Evolutionary conservation across 352 stramenopile genomes (phyloP).

Genomic region (Pythium myriotylum): DNA sequence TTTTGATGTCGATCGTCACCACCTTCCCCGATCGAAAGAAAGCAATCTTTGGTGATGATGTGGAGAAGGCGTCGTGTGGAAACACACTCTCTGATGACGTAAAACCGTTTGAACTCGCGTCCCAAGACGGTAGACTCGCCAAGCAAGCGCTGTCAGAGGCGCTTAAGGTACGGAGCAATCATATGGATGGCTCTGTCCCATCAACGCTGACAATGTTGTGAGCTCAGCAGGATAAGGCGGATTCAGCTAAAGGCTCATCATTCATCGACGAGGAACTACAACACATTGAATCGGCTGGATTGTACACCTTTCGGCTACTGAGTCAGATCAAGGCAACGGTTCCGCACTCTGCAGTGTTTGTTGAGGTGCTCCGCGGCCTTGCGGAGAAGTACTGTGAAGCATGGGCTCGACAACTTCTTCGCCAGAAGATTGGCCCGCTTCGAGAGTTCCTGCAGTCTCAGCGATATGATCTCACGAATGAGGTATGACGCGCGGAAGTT

Average conservation of each 20-base stretch:
- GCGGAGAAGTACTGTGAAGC: conserved; percentile 70
- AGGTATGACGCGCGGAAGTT: conserved; percentile 41
- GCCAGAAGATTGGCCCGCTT: conserved; percentile 69
- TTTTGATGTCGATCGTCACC: conserved; percentile 63
- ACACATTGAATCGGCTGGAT: conserved; percentile 40
- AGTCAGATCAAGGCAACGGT: conserved; percentile 43
- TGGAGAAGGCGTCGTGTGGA: not conserved
- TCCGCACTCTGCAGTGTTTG: conserved; percentile 54
- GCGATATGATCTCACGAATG: conserved; percentile 72
- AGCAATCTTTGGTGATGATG: conserved; percentile 50
- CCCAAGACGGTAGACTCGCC: conserved; percentile 6
- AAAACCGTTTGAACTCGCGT: conserved; percentile 6
- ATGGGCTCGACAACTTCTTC: conserved; percentile 59
- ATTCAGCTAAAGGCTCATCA: conserved; percentile 18
- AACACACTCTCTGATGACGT: not conserved
- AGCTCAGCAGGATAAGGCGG: no score
- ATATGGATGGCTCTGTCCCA: no score
- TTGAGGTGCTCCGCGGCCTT: conserved; percentile 50
- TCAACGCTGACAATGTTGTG: no score
- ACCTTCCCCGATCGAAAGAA: conserved; percentile 46
- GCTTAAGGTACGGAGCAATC: conserved; percentile 34
- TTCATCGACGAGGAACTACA: conserved; percentile 75
- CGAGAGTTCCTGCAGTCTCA: conserved; percentile 63
- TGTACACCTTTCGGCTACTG: conserved; percentile 57
- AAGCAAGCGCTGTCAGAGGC: conserved; percentile 19